A percentile compares a stretch with the other conserved stretches of the same genome.
These are phyloP conservation scores for Gaeumannomyces sp. DNA, from an alignment of 2,329 filamentous ascomycete genomes.

Conservation along the genomic window DNA sequence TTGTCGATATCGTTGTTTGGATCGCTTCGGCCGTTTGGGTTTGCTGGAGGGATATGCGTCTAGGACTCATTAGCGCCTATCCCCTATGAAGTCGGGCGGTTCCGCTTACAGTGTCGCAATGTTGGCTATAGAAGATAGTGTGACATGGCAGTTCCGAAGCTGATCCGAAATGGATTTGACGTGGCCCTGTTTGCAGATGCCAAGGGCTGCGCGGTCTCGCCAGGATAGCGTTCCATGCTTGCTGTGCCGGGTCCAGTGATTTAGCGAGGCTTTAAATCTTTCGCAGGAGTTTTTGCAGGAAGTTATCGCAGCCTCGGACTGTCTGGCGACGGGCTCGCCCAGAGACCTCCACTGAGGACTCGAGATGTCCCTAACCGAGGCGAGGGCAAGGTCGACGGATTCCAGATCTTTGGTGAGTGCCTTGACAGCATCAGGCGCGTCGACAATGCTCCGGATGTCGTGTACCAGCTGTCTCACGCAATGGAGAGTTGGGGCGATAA, in stretches of 20 bases:
- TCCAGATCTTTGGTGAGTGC: not conserved
- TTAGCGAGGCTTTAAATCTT: not conserved
- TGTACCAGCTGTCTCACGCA: not conserved
- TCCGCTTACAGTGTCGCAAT: not conserved
- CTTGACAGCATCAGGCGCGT: not conserved
- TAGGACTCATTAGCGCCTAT: not conserved
- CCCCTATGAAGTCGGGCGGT: not conserved
- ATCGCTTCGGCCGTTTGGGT: not conserved
- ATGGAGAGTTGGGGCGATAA: not conserved
- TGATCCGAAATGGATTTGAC: not conserved
- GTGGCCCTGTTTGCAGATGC: not conserved
- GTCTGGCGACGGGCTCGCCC: not conserved
- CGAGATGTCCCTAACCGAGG: not conserved
- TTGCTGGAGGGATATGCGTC: not conserved
- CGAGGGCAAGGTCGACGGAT: not conserved
- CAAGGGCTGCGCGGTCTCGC: not conserved
- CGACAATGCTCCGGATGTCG: not conserved
- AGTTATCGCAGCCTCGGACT: not conserved
- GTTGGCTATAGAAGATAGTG: not conserved
- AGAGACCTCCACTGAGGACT: not conserved
- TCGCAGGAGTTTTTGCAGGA: not conserved
- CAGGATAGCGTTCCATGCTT: not conserved
- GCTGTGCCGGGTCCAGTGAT: not conserved
- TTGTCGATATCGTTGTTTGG: not conserved
- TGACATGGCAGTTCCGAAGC: not conserved